These are phyloP conservation scores for Westerdykella ornata DNA, from an alignment of 2,329 filamentous ascomycete genomes.

Conservation along the genomic window DNA sequence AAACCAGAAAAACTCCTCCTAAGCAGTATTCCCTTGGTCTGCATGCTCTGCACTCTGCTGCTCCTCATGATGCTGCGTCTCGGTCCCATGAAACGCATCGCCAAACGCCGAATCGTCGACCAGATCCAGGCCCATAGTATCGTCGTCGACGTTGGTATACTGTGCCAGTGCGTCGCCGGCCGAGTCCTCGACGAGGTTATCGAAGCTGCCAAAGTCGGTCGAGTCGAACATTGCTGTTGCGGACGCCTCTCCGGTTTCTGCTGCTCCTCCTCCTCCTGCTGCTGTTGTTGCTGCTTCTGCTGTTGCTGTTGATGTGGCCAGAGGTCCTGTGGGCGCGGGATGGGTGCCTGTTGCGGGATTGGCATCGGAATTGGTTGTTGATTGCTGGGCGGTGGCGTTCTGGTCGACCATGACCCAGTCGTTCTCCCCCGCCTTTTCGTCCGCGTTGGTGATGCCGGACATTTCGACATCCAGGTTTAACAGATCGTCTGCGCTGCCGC, in stretches of 20 bases:
- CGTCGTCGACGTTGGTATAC: conserved; percentile 31
- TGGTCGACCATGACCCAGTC: conserved; percentile 35
- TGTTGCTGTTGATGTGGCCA: conserved; percentile 6
- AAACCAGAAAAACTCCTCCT: no score
- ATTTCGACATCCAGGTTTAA: conserved; percentile 49
- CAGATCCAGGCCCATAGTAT: conserved; percentile 34
- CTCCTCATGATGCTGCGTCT: conserved; percentile 20
- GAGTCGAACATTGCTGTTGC: conserved; percentile 34
- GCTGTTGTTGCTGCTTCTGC: conserved; percentile 13
- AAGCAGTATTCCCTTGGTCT: no score
- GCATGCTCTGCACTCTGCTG: no score
- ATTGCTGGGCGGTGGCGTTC: conserved; percentile 16
- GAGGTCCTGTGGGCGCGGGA: conserved; percentile 7
- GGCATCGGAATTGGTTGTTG: conserved; percentile 10
- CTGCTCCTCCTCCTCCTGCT: conserved; percentile 14
- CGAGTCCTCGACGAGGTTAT: conserved; percentile 28
- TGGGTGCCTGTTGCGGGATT: conserved; percentile 10
- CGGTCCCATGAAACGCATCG: conserved; percentile 37
- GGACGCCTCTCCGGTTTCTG: conserved; percentile 24
- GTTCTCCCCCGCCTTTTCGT: conserved; percentile 24
- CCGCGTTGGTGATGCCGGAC: conserved; percentile 47
- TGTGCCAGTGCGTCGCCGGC: conserved; percentile 37
- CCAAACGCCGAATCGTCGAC: conserved; percentile 38
- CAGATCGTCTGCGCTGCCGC: conserved; percentile 26
- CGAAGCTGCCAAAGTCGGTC: conserved; percentile 33